Conservation (phyloP, 768 basidiomycete genomes). For the Amanita brunnescens region DNA sequence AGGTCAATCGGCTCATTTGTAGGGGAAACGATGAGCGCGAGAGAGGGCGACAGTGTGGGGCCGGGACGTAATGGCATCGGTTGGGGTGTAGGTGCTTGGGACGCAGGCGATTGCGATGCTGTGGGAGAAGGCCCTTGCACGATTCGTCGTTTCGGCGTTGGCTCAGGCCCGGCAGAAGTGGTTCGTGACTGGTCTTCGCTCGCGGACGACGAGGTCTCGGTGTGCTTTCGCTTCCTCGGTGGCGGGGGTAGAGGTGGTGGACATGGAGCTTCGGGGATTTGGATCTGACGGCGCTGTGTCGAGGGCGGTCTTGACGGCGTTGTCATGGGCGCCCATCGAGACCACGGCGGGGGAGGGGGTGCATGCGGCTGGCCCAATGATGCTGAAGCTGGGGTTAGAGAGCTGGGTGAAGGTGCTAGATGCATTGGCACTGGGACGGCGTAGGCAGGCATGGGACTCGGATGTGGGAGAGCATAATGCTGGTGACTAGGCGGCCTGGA, state of each 20-base stretch:
- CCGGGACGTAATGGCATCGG: conserved; percentile 17
- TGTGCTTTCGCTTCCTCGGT: conserved; percentile 37
- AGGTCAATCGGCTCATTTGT: conserved; percentile 22
- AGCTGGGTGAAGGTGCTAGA: conserved; percentile 10
- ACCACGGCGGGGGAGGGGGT: conserved; percentile 26
- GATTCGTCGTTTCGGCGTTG: conserved; percentile 27
- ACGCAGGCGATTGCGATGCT: conserved; percentile 12
- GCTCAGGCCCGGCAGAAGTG: conserved; percentile 1
- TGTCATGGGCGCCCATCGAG: conserved; percentile 37
- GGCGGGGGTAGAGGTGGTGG: conserved; percentile 30
- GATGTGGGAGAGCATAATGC: conserved; percentile 9
- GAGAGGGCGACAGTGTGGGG: conserved; percentile 50
- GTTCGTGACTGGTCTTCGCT: neutral
- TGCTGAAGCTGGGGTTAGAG: conserved; percentile 13
- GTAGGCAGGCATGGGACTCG: neutral
- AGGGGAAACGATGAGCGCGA: conserved; percentile 60
- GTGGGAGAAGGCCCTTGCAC: conserved; percentile 23
- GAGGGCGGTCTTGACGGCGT: conserved; percentile 38
- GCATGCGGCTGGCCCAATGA: conserved; percentile 12
- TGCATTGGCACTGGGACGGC: conserved; percentile 2
- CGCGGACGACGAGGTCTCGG: conserved; percentile 19
- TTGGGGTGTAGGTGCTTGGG: conserved; percentile 1
- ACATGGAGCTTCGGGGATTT: conserved; percentile 23
- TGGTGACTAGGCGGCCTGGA: conserved; percentile 13
- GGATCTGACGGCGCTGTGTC: conserved; percentile 29